These are phyloP conservation scores for Dendrocalamus sinicus DNA, from an alignment of 176 grass and related monocot species.

Conservation along the genomic window DNA sequence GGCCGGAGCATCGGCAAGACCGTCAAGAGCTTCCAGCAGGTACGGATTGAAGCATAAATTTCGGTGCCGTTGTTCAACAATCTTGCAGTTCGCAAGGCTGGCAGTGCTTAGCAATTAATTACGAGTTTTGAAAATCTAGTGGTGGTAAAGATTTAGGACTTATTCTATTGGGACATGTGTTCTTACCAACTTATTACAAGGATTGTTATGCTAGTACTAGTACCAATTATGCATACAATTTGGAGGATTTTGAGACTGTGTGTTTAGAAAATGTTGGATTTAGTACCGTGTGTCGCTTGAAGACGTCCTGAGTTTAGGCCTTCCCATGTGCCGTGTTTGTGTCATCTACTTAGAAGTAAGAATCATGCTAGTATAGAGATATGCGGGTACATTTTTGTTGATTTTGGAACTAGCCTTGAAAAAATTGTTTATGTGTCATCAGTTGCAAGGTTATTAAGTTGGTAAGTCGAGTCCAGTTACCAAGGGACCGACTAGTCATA, in stretches of 20 bases:
- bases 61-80: neutral
- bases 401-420: neutral
- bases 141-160: neutral
- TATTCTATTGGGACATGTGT: neutral
- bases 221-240: neutral
- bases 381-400: neutral
- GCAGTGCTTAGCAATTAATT: neutral
- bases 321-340: neutral
- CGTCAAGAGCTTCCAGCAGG: conserved; percentile 97
- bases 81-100: neutral
- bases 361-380: neutral
- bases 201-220: neutral
- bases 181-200: neutral
- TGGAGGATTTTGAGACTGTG: neutral
- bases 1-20: conserved; percentile 89
- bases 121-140: neutral
- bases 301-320: neutral
- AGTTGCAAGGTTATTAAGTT: neutral
- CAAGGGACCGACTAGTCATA: no score
- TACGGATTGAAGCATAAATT: neutral
- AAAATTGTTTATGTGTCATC: neutral
- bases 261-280: neutral
- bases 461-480: no score
- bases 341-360: neutral
- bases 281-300: neutral